Base-by-base conservation (phyloP, 129 eudicot species). In the Lactuca sativa region DNA sequence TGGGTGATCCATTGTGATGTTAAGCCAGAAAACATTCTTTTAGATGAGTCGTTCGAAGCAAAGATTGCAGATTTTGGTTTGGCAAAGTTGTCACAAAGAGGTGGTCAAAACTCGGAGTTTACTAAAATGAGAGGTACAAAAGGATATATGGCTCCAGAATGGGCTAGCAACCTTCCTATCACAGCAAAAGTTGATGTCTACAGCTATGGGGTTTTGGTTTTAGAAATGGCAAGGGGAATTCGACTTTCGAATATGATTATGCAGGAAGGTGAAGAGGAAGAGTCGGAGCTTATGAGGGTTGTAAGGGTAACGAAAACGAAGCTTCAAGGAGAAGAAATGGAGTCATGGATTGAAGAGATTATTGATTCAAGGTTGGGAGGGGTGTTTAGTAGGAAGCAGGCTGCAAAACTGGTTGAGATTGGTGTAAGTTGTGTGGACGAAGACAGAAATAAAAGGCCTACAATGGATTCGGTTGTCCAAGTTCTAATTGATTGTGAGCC, bases 61-160 rank as follows among this genome's bases (percentile, higher is more conserved):
- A 85, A 85, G 69, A 78, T 85, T 38, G 75, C 84, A 0, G 91
- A 86, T 72, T 85, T 85, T 55, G 91, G 87, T 48, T 60, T 86
- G 21, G 85, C 83, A 32, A 86, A 82, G 71, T 65, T 85, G 67
- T 32, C 74, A 11, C 80, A 85, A 8, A 74, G 84, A 78, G 82
- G 75, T 7, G 81, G 69, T 9, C 69, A 74, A 21, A 57, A 54
- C 40, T 65, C 82, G 0, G 77, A 74, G 15, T 52, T 84, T 6
- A 56, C 90, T 0, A 67, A 60, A 33, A 78, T 88, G 1, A 69
- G 87, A 37, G 90, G 95, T 6, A 82, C 85, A 43, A 82, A 77
- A 66, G 86, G 86, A 52, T 85, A 85, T 68, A 81, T 85, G 84
- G 90, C 90, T 51, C 90, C 90, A 4, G 85, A 82, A 71, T 88